Conservation (phyloP, 1,139 yeast genomes). For the Sugiyamaella neomexicana region DNA sequence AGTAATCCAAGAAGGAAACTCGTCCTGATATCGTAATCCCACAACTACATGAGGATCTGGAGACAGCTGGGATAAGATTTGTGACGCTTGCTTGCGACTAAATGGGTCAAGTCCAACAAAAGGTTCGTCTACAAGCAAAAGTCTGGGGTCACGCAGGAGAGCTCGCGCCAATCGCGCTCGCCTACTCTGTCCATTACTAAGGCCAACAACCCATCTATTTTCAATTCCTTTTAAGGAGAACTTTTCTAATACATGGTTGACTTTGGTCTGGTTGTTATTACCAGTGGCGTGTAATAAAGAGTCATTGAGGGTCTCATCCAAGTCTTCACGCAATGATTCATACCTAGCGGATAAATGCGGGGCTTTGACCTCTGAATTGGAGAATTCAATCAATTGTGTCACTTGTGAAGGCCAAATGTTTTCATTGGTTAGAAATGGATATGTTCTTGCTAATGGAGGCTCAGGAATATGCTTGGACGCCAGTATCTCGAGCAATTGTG, state of each 20-base stretch:
- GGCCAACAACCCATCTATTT: constrained; percentile 76
- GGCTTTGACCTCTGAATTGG: constrained; percentile 54
- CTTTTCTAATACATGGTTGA: constrained; percentile 48
- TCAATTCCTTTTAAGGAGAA: constrained; percentile 59
- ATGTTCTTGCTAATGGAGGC: constrained; percentile 57
- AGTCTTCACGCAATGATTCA: constrained; percentile 79
- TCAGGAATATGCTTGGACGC: constrained; percentile 51
- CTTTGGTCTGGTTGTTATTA: constrained; percentile 35
- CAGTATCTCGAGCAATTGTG: constrained; percentile 46
- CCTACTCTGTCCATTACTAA: constrained; percentile 92
- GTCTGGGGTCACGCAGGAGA: constrained; percentile 60
- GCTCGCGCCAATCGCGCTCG: constrained; percentile 84
- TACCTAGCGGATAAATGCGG: constrained; percentile 87
- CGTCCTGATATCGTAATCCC: constrained; percentile 77
- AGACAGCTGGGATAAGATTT: constrained; percentile 44
- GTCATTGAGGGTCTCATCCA: constrained; percentile 69
- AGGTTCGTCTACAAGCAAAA: constrained; percentile 84
- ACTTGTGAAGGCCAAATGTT: constrained; percentile 49
- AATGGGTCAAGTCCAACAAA: constrained; percentile 85
- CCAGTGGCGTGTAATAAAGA: constrained; percentile 49
- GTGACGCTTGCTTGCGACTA: constrained; percentile 62
- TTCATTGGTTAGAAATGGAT: constrained; percentile 51
- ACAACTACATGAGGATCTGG: constrained; percentile 54
- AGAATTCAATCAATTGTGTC: constrained; percentile 62
- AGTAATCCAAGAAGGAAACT: constrained; percentile 74